Evolutionary conservation across 164 flowering plant species (phyloP).

Genomic region (Tetrastigma voinierianum): DNA sequence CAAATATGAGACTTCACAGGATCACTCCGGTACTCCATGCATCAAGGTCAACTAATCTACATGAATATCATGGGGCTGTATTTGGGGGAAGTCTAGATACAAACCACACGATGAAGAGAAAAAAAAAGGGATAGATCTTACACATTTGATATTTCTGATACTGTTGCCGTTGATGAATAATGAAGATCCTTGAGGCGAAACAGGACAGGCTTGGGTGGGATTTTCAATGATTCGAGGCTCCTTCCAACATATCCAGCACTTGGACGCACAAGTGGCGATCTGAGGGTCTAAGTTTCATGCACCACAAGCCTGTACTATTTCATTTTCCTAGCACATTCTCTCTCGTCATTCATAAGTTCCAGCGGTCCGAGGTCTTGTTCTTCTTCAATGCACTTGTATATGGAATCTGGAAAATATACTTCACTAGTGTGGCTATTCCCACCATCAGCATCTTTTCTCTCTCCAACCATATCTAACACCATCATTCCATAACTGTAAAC

Average conservation of each 20-base stretch:
- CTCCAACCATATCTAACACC: conserved; percentile 49
- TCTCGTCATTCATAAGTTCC: conserved; percentile 14
- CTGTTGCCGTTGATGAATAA: neutral
- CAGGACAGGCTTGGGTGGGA: conserved; percentile 34
- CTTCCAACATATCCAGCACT: conserved; percentile 45
- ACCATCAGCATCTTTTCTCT: conserved; percentile 21
- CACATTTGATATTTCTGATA: no score
- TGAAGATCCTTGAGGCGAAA: conserved; percentile 18
- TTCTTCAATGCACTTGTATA: conserved; percentile 27
- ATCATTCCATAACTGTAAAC: conserved; percentile 59
- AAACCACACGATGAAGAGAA: no score
- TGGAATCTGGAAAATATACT: conserved; percentile 43
- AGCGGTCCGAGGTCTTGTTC: conserved; percentile 16
- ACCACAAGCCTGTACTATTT: conserved; percentile 44
- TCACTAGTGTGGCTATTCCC: conserved; percentile 24
- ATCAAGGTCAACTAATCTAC: no score
- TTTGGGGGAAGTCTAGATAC: no score
- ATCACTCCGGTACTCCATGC: no score
- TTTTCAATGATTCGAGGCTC: conserved; percentile 23
- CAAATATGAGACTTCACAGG: no score
- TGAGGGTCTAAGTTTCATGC: conserved; percentile 39
- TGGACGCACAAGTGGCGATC: conserved; percentile 30
- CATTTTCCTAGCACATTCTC: conserved; percentile 32
- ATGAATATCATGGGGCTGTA: no score
- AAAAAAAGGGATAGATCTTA: neutral